Conservation (phyloP, 768 basidiomycete species). For the Tephrocybe sp. region DNA sequence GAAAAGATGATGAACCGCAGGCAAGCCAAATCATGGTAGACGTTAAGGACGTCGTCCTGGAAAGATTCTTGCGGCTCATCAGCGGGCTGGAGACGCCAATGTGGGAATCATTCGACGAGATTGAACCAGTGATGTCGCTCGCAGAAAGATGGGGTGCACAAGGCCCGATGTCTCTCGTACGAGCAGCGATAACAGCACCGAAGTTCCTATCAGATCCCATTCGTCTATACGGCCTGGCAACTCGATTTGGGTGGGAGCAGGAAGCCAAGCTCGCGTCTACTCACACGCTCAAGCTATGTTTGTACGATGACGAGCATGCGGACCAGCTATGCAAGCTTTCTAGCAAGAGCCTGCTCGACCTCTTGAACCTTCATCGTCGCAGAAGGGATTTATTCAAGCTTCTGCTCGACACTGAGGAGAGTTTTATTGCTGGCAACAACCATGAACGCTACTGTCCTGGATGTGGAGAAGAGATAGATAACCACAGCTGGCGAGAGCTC, state of each 20-base stretch:
- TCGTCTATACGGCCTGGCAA: constrained; percentile 47
- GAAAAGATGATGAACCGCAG: background rate
- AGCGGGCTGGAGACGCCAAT: constrained; percentile 38
- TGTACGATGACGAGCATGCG: constrained; percentile 35
- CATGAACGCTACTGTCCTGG: constrained; percentile 26
- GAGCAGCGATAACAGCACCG: constrained; percentile 40
- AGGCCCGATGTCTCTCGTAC: constrained; percentile 42
- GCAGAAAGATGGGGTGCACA: constrained; percentile 48
- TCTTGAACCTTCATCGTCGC: constrained; percentile 41
- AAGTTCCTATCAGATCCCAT: constrained; percentile 43
- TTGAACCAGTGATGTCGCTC: constrained; percentile 37
- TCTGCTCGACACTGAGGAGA: constrained; percentile 31
- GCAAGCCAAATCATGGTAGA: constrained; percentile 24
- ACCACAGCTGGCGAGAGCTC: constrained; percentile 39
- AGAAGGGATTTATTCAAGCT: constrained; percentile 38
- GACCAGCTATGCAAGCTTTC: constrained; percentile 33
- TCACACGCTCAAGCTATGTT: constrained; percentile 37
- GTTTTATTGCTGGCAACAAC: constrained; percentile 40
- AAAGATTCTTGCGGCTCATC: constrained; percentile 39
- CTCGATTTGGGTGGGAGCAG: constrained; percentile 43
- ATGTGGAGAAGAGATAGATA: constrained; percentile 34
- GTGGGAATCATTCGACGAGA: constrained; percentile 41
- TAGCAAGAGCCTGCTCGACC: constrained; percentile 31
- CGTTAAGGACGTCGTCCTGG: constrained; percentile 35
- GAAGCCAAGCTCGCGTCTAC: constrained; percentile 43